Evolutionary conservation across 2,329 filamentous ascomycete species (phyloP).

Genomic region (Chrysosporium keratinophilum): DNA sequence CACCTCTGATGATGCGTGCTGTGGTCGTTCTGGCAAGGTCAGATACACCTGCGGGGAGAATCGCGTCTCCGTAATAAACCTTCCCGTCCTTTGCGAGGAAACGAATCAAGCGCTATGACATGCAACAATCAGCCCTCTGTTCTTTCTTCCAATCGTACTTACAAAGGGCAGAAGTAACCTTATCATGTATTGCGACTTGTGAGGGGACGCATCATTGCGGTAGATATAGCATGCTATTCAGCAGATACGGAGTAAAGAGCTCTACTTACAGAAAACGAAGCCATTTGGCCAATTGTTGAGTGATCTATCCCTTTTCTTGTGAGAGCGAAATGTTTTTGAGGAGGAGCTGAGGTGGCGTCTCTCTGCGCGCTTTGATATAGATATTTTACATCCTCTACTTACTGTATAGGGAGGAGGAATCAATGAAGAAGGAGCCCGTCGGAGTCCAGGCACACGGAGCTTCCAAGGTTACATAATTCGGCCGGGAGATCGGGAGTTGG

Average conservation of each 20-base stretch:
- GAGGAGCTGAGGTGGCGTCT: too few species aligned
- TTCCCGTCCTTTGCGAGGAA: slow-evolving; percentile 62
- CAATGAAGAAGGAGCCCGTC: background rate
- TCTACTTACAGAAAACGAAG: slow-evolving; percentile 7
- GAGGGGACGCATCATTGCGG: too few species aligned
- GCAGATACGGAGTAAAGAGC: too few species aligned
- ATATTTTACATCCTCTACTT: too few species aligned
- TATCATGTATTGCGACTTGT: background rate
- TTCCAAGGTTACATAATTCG: too few species aligned
- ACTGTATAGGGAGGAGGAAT: too few species aligned
- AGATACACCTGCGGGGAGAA: slow-evolving; percentile 50
- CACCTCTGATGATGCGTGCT: slow-evolving; percentile 53
- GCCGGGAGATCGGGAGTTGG: too few species aligned
- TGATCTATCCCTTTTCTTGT: background rate
- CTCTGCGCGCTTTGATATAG: too few species aligned
- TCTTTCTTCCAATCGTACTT: background rate
- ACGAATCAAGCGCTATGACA: slow-evolving; percentile 55
- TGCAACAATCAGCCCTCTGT: background rate
- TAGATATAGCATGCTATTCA: too few species aligned
- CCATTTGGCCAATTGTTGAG: background rate
- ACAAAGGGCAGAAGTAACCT: background rate
- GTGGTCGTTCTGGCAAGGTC: slow-evolving; percentile 52
- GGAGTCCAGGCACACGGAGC: too few species aligned
- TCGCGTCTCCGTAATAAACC: slow-evolving; percentile 63
- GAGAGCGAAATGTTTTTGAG: background rate